Evolutionary conservation across 176 grass and related monocot species (phyloP).

Genomic region (maize (Zea mays)): DNA sequence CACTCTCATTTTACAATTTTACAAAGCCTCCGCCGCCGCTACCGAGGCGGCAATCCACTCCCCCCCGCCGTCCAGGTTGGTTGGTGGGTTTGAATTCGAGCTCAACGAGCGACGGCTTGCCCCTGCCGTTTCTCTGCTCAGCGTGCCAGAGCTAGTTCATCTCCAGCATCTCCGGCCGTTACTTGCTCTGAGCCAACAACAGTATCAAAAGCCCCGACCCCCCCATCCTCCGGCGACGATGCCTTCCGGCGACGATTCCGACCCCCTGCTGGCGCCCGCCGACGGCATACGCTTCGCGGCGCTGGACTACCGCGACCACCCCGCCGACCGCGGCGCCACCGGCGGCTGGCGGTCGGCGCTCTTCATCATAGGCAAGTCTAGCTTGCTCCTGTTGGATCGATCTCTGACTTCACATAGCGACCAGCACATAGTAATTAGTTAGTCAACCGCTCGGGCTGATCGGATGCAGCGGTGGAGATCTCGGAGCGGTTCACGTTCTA

Average conservation of each 20-base stretch:
- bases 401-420: neutral
- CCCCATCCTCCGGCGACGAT: too few species aligned
- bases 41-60: neutral
- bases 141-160: neutral
- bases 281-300: slow-evolving; percentile 13
- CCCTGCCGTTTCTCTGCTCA: neutral
- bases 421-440: neutral
- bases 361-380: slow-evolving; percentile 63
- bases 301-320: slow-evolving; percentile 55
- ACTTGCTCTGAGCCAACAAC: neutral
- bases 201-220: neutral
- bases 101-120: neutral
- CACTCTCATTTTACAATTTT: neutral
- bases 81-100: neutral
- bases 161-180: neutral
- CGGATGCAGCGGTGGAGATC: slow-evolving; percentile 59
- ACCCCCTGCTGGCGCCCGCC: slow-evolving; percentile 36
- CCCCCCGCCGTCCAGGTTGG: neutral
- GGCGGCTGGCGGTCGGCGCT: slow-evolving; percentile 54
- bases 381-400: neutral
- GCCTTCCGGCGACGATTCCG: slow-evolving; percentile 15
- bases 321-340: slow-evolving; percentile 44
- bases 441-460: neutral
- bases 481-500: slow-evolving; percentile 57
- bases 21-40: slow-evolving; percentile 12